Evolutionary conservation across 1,139 yeast genomes (phyloP), one percentile per base, ranked within the genome.

Genomic region (Suhomyces guaymorum): DNA sequence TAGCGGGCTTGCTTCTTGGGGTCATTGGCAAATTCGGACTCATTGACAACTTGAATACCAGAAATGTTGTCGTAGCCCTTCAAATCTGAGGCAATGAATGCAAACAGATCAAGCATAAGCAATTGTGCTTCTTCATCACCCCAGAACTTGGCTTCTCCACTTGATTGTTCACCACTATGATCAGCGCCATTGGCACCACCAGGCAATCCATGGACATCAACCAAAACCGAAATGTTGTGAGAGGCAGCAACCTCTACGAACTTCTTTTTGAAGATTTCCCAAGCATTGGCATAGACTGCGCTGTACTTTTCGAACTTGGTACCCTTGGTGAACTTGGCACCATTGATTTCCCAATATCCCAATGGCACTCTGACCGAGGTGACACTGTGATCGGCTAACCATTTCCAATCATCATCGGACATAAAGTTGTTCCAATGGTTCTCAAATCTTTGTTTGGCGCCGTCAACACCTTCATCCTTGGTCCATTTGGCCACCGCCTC

Each of bases 181-280:
- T 82, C 69, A 17, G 82, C 82, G 1, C 79, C 77, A 54, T 92
- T 92, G 18, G 97, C 97, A 26, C 97, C 97, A 9, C 87, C 89
- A 2, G 97, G 97, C 17, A 92, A 59, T 0, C 86, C 97, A 59
- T 92, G 98, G 29, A 92, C 54, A 58, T 92, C 98, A 8, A 90
- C 74, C 38, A 92, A 52, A 1, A 90, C 81, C 7, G 89, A 84
- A 42, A 92, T 90, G 17, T 73, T 67, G 46, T 73, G 61, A 16
- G 60, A 38, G 1, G 54, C 70, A 2, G 94, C 94, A 36, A 68
- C 68, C 39, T 73, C 73, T 30, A 85, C 64, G 42, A 73, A 74
- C 33, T 67, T 54, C 16, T 59, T 45, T 53, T 75, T 75, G 46
- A 82, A 68, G 15, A 68, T 64, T 9, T 56, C 54, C 97, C 97